phyloP scores from a whole-genome alignment of 2,329 filamentous ascomycete genomes.

The Phialophora expanda region DNA sequence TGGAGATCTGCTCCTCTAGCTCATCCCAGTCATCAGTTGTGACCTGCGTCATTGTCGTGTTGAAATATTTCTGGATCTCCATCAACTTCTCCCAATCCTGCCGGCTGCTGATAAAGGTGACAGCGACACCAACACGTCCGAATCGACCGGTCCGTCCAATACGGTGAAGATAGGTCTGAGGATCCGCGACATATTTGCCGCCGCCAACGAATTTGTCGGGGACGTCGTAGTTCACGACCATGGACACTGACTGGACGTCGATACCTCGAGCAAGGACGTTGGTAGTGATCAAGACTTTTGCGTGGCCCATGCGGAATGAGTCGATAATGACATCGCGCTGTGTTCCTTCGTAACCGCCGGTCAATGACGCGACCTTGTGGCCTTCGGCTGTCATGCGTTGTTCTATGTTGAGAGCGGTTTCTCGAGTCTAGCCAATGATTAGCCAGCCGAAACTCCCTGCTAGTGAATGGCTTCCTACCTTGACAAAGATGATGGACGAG shows the following conservation, averaged over 20 bases:
- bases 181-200: slow-evolving; percentile 66
- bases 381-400: slow-evolving; percentile 84
- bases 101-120: slow-evolving; percentile 90
- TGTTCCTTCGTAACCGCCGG: slow-evolving; percentile 81
- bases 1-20: slow-evolving; percentile 81
- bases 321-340: slow-evolving; percentile 85
- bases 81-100: slow-evolving; percentile 79
- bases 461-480: slow-evolving; percentile 58
- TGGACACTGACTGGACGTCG: slow-evolving; percentile 87
- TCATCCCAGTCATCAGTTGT: slow-evolving; percentile 88
- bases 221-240: slow-evolving; percentile 93
- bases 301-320: slow-evolving; percentile 81
- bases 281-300: slow-evolving; percentile 96
- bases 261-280: slow-evolving; percentile 97
- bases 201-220: slow-evolving; percentile 50
- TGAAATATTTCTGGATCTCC: slow-evolving; percentile 79
- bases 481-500: slow-evolving; percentile 97
- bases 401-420: slow-evolving; percentile 84
- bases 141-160: slow-evolving; percentile 97
- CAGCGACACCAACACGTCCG: slow-evolving; percentile 91
- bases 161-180: slow-evolving; percentile 95
- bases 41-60: slow-evolving; percentile 79
- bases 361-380: slow-evolving; percentile 88
- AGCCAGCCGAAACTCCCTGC: slow-evolving; percentile 8
- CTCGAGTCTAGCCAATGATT: slow-evolving; percentile 68